Evolutionary conservation across 2,329 filamentous ascomycete species (phyloP).

Genomic region (Tolypocladium tundrense): DNA sequence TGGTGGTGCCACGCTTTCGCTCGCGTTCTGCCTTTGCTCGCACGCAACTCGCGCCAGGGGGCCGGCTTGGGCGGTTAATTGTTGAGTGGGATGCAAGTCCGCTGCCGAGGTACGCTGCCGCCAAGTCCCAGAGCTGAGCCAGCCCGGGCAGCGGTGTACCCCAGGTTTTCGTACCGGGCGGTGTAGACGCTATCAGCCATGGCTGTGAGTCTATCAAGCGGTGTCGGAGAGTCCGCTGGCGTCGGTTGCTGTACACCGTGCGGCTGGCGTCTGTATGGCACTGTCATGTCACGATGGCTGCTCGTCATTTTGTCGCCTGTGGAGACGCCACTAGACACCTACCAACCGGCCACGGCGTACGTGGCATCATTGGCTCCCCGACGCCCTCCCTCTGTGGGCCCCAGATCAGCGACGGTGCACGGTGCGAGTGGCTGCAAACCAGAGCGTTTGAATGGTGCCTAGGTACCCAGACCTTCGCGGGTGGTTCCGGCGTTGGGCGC

Average conservation of each 20-base stretch:
- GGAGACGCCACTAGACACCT: conserved; percentile 5
- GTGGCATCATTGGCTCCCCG: conserved; percentile 1
- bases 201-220: not conserved
- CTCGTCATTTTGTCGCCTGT: conserved; percentile 10
- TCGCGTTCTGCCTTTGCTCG: not conserved
- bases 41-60: not conserved
- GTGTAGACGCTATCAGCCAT: not conserved
- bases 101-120: not conserved
- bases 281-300: conserved; percentile 9
- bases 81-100: not conserved
- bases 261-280: not conserved
- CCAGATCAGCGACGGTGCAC: not conserved
- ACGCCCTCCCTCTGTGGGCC: not conserved
- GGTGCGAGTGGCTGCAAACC: not conserved
- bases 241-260: not conserved
- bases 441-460: not conserved
- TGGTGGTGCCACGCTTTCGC: not conserved
- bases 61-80: not conserved
- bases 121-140: not conserved
- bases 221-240: not conserved
- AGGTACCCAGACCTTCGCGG: too few species aligned
- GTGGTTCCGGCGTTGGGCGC: too few species aligned
- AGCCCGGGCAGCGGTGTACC: not conserved
- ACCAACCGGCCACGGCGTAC: not conserved
- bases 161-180: not conserved